A percentile compares a stretch with the other conserved stretches of the same genome.
These are phyloP conservation scores for Alnus glutinosa DNA, from an alignment of 306 rosid genomes.

Conservation along the genomic window DNA sequence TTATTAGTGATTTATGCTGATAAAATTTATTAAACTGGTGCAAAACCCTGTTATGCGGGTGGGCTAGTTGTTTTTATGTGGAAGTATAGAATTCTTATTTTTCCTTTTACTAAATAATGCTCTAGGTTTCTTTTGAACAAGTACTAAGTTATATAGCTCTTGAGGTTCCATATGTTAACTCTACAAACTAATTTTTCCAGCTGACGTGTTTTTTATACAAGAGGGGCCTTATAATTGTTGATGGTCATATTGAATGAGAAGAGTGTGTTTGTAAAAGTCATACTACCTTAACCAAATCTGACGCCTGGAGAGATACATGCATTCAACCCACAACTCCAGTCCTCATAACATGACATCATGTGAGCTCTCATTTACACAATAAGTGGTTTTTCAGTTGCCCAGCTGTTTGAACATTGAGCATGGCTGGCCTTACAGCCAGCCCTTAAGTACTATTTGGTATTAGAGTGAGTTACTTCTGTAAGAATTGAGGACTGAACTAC, in stretches of 20 bases:
- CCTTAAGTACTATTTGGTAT: neutral
- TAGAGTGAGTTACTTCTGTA: neutral
- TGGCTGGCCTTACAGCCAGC: neutral
- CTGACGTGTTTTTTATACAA: neutral
- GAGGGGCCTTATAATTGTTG: neutral
- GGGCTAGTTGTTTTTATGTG: neutral
- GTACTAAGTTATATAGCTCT: too few species aligned
- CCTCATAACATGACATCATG: neutral
- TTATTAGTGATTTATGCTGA: neutral
- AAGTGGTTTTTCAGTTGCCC: neutral
- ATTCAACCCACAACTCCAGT: neutral
- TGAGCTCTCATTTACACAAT: neutral
- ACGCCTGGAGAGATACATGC: neutral
- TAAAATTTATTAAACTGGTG: neutral
- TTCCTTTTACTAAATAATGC: neutral
- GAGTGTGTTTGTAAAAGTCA: neutral
- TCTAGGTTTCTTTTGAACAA: neutral
- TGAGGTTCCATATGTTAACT: too few species aligned
- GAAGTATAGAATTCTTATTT: neutral
- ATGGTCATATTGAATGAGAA: neutral
- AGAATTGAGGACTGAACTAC: neutral
- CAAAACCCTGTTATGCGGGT: neutral
- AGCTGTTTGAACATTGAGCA: neutral
- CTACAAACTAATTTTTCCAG: neutral
- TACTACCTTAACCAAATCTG: neutral